A percentile compares a stretch with the other conserved stretches of the same genome.
phyloP scores from a whole-genome alignment of 805 yeast genomes.

The Suhomyces xylopsoci region DNA sequence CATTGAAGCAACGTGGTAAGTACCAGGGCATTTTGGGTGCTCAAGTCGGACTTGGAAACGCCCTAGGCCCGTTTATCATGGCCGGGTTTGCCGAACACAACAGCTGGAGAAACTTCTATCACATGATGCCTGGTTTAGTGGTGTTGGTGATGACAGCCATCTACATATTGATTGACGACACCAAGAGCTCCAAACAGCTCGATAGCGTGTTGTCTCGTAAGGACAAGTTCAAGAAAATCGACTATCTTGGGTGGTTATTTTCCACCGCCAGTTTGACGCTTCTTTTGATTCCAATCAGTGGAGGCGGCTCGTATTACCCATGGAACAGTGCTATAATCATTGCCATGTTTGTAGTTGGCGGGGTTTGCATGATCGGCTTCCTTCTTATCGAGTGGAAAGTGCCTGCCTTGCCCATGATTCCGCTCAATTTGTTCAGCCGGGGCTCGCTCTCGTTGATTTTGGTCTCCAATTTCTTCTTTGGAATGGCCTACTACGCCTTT shows the following conservation, averaged over 20 bases:
- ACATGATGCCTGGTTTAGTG: slow-evolving; percentile 18
- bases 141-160: slow-evolving; percentile 14
- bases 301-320: slow-evolving; percentile 14
- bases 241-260: slow-evolving; percentile 13
- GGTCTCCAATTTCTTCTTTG: slow-evolving; percentile 24
- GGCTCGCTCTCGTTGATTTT: slow-evolving; percentile 20
- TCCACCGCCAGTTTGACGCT: slow-evolving; percentile 11
- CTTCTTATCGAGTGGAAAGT: slow-evolving; percentile 26
- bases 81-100: slow-evolving; percentile 16
- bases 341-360: slow-evolving; percentile 16
- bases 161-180: slow-evolving; percentile 11
- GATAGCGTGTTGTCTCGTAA: slow-evolving; percentile 25
- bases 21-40: slow-evolving; percentile 44
- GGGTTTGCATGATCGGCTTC: slow-evolving; percentile 18
- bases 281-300: slow-evolving; percentile 13
- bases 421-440: slow-evolving; percentile 22
- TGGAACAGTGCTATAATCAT: slow-evolving; percentile 15
- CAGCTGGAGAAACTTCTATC: slow-evolving; percentile 21
- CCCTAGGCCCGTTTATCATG: slow-evolving; percentile 22
- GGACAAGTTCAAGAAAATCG: slow-evolving; percentile 29
- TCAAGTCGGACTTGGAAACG: slow-evolving; percentile 22
- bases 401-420: slow-evolving; percentile 32
- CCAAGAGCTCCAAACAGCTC: slow-evolving; percentile 13
- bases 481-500: slow-evolving; percentile 24
- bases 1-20: slow-evolving; percentile 50